Base-by-base conservation (phyloP, 1,284 basidiomycete genomes). In the Ceraceosorus bombacis region DNA sequence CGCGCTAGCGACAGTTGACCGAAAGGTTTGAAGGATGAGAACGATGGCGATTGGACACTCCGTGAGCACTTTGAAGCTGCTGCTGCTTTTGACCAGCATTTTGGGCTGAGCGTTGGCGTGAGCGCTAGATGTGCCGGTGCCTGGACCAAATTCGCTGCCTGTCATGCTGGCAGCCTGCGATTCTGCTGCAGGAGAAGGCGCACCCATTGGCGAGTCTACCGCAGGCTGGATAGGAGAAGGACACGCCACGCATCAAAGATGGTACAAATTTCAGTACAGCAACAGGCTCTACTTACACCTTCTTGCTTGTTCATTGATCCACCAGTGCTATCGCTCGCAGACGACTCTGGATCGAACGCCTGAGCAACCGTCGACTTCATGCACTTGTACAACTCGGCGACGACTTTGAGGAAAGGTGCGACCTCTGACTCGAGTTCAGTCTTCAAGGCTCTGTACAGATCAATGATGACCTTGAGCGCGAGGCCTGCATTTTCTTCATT, bases 1-100 rank as follows among this genome's bases (percentile, higher is more conserved):
- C 38, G 85, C 82, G 6, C 86, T 82, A 6, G 79, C 77, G 67
- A 85, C 82, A 54, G 89, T 85, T 58, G 86, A 77, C 46, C 83
- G 81, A 62, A 88, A 87, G 40, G 85, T 85, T 79, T 96, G 93
- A 64, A 90, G 87, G 78, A 96, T 88, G 49, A 93, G 85, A 49
- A 95, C 90, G 67, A 96, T 86, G 15, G 92, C 87, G 80, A 95
- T 88, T 6, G 90, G 90, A 81, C 95, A 89, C 79, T 99, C 95
- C 5, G 89, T 87, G 36, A 97, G 81, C 10, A 96, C 89, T 79
- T 96, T 97, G 82, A 96, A 95, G 76, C 91, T 94, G 43, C 64
- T 65, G 53, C 66, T 63, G 63, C 67, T 71, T 54, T 67, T 71
- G n/a, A 71, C 64, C 38, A 76, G 57, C 46, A 65, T 62, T 52